These are phyloP conservation scores for Microsporum canis DNA, from an alignment of 2,329 filamentous ascomycete genomes.

Conservation along the genomic window DNA sequence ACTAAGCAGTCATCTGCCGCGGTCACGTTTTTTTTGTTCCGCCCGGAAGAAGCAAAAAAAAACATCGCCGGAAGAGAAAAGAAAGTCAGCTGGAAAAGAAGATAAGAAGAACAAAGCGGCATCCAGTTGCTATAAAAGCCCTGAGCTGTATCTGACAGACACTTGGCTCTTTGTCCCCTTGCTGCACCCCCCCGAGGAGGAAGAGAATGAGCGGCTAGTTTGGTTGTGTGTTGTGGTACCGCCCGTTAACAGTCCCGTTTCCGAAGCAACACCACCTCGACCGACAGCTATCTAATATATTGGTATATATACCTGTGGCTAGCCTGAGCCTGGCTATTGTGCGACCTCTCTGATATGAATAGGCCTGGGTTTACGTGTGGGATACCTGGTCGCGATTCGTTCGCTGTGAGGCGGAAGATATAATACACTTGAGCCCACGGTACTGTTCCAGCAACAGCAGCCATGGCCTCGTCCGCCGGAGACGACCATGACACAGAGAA, in stretches of 20 bases:
- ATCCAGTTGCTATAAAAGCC: not conserved
- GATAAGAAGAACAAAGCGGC: not conserved
- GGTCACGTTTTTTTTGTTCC: not conserved
- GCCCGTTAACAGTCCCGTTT: not conserved
- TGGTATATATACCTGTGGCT: too few relatives aligned
- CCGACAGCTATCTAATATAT: too few relatives aligned
- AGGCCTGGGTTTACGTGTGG: not conserved
- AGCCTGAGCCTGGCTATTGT: too few relatives aligned
- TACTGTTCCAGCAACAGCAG: not conserved
- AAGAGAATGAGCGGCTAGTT: not conserved
- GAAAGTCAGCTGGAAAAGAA: not conserved
- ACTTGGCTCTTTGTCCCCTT: too few relatives aligned
- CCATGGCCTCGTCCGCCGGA: constrained; percentile 10
- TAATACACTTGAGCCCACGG: not conserved
- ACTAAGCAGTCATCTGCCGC: not conserved
- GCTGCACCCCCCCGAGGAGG: too few relatives aligned
- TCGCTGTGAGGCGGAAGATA: not conserved
- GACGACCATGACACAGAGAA: constrained; percentile 5
- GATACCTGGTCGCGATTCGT: not conserved
- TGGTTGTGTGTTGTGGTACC: not conserved
- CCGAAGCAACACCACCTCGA: not conserved
- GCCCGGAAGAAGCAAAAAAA: not conserved
- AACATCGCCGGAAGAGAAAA: not conserved
- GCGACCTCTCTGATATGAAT: not conserved
- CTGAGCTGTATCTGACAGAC: too few relatives aligned